phyloP scores from a whole-genome alignment of 2,329 filamentous ascomycete genomes.

The Colletotrichum trifolii region DNA sequence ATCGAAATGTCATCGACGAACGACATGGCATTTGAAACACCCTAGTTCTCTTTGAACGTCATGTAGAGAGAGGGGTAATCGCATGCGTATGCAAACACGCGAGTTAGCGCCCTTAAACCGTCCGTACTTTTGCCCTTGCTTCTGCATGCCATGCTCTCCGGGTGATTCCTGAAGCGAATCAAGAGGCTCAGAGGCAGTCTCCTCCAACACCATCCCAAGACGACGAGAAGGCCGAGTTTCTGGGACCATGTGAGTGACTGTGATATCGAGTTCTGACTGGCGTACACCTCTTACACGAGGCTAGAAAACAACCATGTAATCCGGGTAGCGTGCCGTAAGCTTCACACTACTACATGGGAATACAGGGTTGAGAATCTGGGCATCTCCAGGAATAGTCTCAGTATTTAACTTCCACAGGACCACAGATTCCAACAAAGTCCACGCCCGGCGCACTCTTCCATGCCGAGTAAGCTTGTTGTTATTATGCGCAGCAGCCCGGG shows the following conservation, averaged over 20 bases:
- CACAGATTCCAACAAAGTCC: too few species aligned
- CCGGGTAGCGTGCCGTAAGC: not conserved
- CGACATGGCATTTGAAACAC: constrained; percentile 17
- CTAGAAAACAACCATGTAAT: not conserved
- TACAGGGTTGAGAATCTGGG: not conserved
- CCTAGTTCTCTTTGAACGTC: not conserved
- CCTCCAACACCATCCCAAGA: not conserved
- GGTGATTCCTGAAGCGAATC: not conserved
- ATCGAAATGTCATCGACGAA: constrained; percentile 10
- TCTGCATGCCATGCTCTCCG: not conserved
- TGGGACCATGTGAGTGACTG: too few species aligned
- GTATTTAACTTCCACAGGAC: not conserved
- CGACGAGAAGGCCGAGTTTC: not conserved
- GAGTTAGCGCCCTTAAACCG: not conserved
- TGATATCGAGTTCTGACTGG: too few species aligned
- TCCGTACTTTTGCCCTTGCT: not conserved
- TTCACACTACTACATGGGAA: not conserved
- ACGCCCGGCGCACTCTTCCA: not conserved
- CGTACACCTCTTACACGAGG: too few species aligned
- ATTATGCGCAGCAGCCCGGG: constrained; percentile 6
- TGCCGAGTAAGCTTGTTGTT: constrained; percentile 9
- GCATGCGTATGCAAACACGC: too few species aligned
- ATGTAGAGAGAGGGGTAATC: not conserved
- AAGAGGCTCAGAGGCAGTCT: not conserved
- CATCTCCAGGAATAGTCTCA: not conserved